phyloP scores from a whole-genome alignment of 1,139 yeast genomes.

The Scheffersomyces parashehatae region DNA sequence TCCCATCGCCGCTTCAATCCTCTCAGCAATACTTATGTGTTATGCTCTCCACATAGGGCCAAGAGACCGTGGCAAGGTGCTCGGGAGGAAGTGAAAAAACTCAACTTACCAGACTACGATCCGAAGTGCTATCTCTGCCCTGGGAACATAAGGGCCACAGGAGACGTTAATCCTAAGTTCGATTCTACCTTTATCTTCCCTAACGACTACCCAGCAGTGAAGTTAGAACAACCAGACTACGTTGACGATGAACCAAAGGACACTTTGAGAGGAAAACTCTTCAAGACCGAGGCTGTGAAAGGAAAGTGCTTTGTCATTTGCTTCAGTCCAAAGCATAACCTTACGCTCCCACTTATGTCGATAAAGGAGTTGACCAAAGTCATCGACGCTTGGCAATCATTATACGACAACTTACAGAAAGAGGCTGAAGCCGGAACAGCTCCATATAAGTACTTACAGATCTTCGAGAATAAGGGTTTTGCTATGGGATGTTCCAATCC shows the following conservation, averaged over 20 bases:
- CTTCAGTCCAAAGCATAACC: constrained; percentile 69
- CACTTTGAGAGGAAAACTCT: constrained; percentile 42
- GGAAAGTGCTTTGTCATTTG: constrained; percentile 76
- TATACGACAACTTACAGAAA: constrained; percentile 43
- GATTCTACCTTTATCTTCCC: constrained; percentile 58
- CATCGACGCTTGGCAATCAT: constrained; percentile 59
- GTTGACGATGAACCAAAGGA: constrained; percentile 16
- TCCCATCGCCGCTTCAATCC: constrained; percentile 74
- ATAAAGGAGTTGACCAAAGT: constrained; percentile 44
- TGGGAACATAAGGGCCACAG: constrained; percentile 66
- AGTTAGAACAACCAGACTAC: constrained; percentile 54
- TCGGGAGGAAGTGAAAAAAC: constrained; percentile 51
- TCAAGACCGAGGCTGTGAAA: constrained; percentile 59
- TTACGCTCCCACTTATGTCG: constrained; percentile 67
- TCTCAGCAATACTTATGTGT: constrained; percentile 59
- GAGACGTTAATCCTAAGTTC: constrained; percentile 63
- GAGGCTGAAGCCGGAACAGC: constrained; percentile 41
- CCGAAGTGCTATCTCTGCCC: constrained; percentile 75
- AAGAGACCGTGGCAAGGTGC: constrained; percentile 85
- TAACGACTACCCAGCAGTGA: constrained; percentile 75
- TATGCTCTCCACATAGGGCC: constrained; percentile 77
- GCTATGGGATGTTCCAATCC: constrained; percentile 86
- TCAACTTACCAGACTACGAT: constrained; percentile 56
- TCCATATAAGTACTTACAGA: constrained; percentile 63
- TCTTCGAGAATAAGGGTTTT: constrained; percentile 76